phyloP scores from a whole-genome alignment of 1,284 basidiomycete species.

The Golubevia pallescens region DNA sequence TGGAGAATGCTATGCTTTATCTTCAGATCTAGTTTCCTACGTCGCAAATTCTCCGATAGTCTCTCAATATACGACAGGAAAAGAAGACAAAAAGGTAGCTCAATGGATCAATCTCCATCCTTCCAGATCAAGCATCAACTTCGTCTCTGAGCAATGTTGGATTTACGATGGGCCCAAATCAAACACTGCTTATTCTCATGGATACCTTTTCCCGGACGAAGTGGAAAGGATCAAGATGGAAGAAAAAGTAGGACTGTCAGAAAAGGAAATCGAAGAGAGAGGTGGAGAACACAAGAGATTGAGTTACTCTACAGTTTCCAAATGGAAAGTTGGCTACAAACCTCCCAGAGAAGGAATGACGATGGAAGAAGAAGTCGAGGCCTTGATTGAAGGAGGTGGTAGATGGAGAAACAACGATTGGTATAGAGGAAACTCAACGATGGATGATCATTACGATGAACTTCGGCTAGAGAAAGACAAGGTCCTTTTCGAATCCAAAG shows the following conservation, averaged over 20 bases:
- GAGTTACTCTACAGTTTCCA: constrained; percentile 84
- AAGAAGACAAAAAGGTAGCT: constrained; percentile 91
- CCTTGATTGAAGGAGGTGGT: constrained; percentile 81
- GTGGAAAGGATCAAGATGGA: constrained; percentile 72
- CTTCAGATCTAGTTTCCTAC: constrained; percentile 88
- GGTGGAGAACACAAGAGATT: constrained; percentile 69
- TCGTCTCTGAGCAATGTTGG: constrained; percentile 92
- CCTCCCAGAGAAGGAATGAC: constrained; percentile 76
- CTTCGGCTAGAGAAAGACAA: not conserved
- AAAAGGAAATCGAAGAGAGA: constrained; percentile 56
- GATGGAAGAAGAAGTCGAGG: constrained; percentile 80
- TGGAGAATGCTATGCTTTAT: constrained; percentile 90
- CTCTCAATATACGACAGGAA: constrained; percentile 76
- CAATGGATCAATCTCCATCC: constrained; percentile 93
- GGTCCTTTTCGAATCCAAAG: not conserved
- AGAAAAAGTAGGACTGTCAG: constrained; percentile 63
- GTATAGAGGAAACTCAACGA: not conserved
- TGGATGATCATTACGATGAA: no score
- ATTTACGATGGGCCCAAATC: constrained; percentile 96
- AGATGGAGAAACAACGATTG: constrained; percentile 68
- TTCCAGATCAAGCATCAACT: constrained; percentile 77
- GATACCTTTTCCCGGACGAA: constrained; percentile 94
- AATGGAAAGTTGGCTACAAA: constrained; percentile 80
- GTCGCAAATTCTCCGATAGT: constrained; percentile 77
- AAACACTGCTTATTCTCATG: constrained; percentile 88